phyloP scores from a whole-genome alignment of 1,284 basidiomycete species.

The Ganoderma meredithae region DNA sequence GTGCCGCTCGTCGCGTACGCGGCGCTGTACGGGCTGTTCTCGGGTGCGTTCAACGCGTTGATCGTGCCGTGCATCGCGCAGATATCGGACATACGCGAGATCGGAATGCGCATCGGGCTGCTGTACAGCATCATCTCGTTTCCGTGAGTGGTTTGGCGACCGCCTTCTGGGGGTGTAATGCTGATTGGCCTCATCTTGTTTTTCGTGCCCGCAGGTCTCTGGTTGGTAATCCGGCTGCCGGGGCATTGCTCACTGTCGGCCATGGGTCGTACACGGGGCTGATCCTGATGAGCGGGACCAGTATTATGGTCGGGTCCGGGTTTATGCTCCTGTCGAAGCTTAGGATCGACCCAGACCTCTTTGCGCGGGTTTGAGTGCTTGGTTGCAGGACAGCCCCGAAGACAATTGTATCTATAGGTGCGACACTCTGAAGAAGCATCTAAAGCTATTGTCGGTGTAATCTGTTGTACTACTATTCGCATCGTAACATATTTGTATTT shows the following conservation, averaged over 20 bases:
- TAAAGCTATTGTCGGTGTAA: slow-evolving; percentile 5
- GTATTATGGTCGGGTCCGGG: slow-evolving; percentile 61
- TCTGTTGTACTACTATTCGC: not conserved
- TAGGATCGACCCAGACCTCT: slow-evolving; percentile 49
- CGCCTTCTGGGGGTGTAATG: not conserved
- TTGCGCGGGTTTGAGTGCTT: slow-evolving; percentile 46
- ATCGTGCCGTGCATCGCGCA: slow-evolving; percentile 45
- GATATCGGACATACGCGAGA: slow-evolving; percentile 55
- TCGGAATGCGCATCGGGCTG: slow-evolving; percentile 66
- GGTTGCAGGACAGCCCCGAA: not conserved
- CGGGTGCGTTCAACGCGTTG: slow-evolving; percentile 45
- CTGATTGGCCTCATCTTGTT: not conserved
- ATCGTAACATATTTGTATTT: slow-evolving; percentile 6
- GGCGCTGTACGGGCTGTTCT: slow-evolving; percentile 57
- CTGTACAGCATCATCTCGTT: slow-evolving; percentile 69
- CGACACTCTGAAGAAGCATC: not conserved
- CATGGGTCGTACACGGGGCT: slow-evolving; percentile 58
- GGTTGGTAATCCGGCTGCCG: slow-evolving; percentile 65
- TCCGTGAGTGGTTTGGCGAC: slow-evolving; percentile 57
- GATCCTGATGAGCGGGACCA: slow-evolving; percentile 63
- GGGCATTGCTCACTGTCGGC: slow-evolving; percentile 54
- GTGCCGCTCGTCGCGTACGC: slow-evolving; percentile 58
- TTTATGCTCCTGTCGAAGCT: slow-evolving; percentile 60
- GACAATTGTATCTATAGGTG: slow-evolving; percentile 15
- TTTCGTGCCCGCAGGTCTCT: slow-evolving; percentile 52